A percentile compares a stretch with the other conserved stretches of the same genome.
Conservation (phyloP, 1,139 yeast genomes). For the Pichia sp. region DNA sequence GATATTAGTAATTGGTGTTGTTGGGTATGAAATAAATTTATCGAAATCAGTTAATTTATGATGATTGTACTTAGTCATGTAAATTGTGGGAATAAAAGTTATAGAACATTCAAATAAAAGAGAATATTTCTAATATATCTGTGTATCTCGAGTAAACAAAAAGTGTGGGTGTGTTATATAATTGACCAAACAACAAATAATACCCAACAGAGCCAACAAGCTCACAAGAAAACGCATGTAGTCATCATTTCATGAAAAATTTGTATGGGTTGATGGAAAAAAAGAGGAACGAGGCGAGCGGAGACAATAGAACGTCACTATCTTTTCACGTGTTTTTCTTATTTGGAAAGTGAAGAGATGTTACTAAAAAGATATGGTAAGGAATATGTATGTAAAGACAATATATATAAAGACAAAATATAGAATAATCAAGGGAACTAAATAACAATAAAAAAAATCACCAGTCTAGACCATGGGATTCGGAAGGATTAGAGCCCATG, state of each 20-base stretch:
- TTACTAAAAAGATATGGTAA: background rate
- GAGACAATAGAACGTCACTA: background rate
- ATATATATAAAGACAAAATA: background rate
- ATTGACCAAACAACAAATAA: background rate
- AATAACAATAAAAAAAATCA: slow-evolving; percentile 3
- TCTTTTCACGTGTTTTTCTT: background rate
- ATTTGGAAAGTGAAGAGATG: background rate
- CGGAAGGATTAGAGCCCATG: slow-evolving; percentile 33
- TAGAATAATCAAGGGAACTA: background rate
- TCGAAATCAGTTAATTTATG: background rate
- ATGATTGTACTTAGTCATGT: background rate
- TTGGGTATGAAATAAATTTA: background rate
- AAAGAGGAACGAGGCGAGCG: background rate
- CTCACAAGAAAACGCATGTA: background rate
- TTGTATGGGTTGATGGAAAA: background rate
- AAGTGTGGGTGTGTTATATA: too few relatives aligned
- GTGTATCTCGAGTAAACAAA: too few relatives aligned
- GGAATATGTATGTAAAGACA: too few relatives aligned
- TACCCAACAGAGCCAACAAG: background rate
- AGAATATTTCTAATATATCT: too few relatives aligned
- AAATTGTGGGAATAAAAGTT: background rate
- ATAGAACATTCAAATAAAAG: background rate
- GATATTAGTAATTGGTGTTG: background rate
- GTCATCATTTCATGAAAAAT: background rate
- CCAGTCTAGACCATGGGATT: slow-evolving; percentile 26